Base-by-base conservation (phyloP, 331 rosid genomes). In the Saraca asoca region DNA sequence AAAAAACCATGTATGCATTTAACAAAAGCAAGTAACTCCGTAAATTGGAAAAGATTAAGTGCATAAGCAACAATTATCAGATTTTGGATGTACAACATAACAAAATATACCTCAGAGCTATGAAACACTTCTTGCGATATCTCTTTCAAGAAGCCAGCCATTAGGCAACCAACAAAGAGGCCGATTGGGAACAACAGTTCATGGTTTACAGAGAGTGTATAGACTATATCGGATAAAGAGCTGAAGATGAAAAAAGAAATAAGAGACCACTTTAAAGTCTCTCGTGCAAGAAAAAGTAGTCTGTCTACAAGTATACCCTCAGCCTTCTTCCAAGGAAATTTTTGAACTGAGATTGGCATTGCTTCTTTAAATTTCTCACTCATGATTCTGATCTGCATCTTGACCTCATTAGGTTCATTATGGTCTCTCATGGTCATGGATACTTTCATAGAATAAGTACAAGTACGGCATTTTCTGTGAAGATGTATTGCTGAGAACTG, bases 261-360 rank as follows among this genome's bases (percentile, higher is more conserved):
- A 48, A 76, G 71, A 60, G 75, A 73, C 85, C 85, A 80, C 60
- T 80, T 80, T 53, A 53, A 41, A 9, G 71, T 73, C 60, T 76
- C 79, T 76, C 58, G 69, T 11, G 35, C 56, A 41, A 76, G 66
- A 68, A 58, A 19, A 42, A 69, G 51, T 33, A 80, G 50, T 52
- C 64, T 69, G 19, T 73, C 77, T 16, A 76, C 35, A 64, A 80
- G 60, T 48, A 66, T 53, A 49, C 53, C 64, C 73, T 76, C 71
- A 16, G 79, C 85, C 31, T 72, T 73, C 65, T 45, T 64, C 85
- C 85, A 80, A 64, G 77, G 82, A 73, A 80, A 80, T 64, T 76
- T 71, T 42, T 72, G 79, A 63, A 80, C 71, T 6, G 71, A 5
- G 15, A 37, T 45, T 64, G 85, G 85, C 49, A 80, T 10, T 48